Evolutionary conservation across 2,329 filamentous ascomycete genomes (phyloP).

Genomic region (Zymoseptoria crescenta): DNA sequence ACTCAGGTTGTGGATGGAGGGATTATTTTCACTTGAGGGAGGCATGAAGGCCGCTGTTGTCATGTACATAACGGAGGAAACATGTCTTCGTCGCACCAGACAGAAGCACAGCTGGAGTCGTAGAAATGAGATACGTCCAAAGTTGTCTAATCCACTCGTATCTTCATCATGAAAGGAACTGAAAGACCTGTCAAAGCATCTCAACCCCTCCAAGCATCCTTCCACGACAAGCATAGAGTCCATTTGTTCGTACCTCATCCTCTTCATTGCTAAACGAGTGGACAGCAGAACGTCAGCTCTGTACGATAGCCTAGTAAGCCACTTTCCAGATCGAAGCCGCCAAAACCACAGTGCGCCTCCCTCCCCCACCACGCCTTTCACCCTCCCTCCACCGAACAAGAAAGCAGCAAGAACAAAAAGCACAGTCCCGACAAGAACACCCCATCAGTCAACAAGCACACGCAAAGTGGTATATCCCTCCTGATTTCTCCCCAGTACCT

Average conservation of each 20-base stretch:
- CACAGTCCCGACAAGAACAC: neutral
- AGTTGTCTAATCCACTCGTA: neutral
- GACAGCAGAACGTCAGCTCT: neutral
- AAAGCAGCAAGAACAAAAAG: neutral
- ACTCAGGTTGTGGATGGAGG: conserved; percentile 47
- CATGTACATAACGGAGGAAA: neutral
- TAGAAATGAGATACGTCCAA: neutral
- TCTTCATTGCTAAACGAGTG: neutral
- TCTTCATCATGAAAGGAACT: neutral
- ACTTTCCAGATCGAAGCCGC: neutral
- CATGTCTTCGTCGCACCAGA: neutral
- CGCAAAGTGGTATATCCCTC: conserved; percentile 19
- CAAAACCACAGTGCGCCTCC: neutral
- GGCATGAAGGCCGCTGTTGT: neutral
- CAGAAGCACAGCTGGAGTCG: neutral
- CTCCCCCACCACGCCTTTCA: neutral
- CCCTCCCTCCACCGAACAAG: neutral
- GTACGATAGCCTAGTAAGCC: neutral
- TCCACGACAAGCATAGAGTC: neutral
- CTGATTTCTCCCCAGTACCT: neutral
- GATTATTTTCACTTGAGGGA: conserved; percentile 25
- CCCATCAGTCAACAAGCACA: neutral
- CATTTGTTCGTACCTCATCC: neutral
- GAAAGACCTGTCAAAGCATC: neutral
- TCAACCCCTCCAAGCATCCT: neutral